These are phyloP conservation scores for Paulinella micropora DNA, from an alignment of 78 protist species.

Conservation along the genomic window DNA sequence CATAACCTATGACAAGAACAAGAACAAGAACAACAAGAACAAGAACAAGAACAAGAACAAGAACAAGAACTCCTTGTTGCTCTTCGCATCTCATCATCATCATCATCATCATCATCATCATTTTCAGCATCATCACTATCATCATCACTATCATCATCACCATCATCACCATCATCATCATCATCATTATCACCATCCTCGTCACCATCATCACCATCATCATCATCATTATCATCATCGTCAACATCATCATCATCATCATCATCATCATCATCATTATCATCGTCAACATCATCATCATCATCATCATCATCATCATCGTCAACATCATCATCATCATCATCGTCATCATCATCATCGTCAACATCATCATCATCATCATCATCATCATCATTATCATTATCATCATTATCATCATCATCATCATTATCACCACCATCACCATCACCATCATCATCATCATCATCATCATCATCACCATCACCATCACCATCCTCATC, in stretches of 20 bases:
- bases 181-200: no score
- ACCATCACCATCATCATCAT: not conserved
- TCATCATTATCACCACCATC: not conserved
- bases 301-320: not conserved
- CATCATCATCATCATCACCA: not conserved
- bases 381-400: not conserved
- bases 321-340: not conserved
- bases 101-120: no score
- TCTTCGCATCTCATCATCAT: no score
- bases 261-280: not conserved
- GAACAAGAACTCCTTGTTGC: no score
- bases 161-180: not conserved
- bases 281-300: not conserved
- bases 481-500: no score
- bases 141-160: not conserved
- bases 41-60: no score
- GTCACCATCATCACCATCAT: not conserved
- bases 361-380: not conserved
- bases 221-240: not conserved
- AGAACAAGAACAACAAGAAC: no score
- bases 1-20: no score
- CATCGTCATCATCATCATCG: not conserved
- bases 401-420: not conserved
- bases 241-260: not conserved
- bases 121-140: no score